Conservation (phyloP, 2,329 filamentous ascomycete species). For the Trichoderma harzianum region DNA sequence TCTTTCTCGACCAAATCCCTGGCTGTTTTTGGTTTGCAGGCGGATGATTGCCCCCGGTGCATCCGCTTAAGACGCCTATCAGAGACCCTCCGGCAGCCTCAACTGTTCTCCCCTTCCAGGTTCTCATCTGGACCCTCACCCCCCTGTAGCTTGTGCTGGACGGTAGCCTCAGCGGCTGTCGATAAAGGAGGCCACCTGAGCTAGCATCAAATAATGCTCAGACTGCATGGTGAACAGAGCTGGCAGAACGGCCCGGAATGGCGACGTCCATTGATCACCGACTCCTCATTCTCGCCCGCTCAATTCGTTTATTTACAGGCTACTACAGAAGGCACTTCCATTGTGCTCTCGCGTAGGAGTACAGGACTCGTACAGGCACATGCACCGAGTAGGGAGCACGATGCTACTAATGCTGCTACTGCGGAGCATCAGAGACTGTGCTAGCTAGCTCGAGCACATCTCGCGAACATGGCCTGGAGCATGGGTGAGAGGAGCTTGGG, state of each 20-base stretch:
- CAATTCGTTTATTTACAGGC: background rate
- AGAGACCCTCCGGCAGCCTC: constrained; percentile 2
- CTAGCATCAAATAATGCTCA: background rate
- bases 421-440: background rate
- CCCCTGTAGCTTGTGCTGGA: background rate
- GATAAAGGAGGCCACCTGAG: constrained; percentile 2
- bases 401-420: background rate
- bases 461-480: background rate
- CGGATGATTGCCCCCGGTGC: constrained; percentile 10
- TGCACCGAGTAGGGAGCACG: background rate
- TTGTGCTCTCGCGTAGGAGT: background rate
- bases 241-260: background rate
- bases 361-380: background rate
- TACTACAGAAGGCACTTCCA: background rate
- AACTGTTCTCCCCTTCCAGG: background rate
- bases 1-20: background rate
- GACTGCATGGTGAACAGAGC: background rate
- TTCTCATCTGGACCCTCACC: background rate
- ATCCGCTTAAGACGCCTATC: constrained; percentile 7
- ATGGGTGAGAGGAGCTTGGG: background rate
- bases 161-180: constrained; percentile 8
- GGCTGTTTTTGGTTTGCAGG: constrained; percentile 3
- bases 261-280: background rate
- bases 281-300: background rate
- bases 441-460: background rate